Conservation (phyloP, 2,329 filamentous ascomycete genomes). For the Diaporthe australafricana region DNA sequence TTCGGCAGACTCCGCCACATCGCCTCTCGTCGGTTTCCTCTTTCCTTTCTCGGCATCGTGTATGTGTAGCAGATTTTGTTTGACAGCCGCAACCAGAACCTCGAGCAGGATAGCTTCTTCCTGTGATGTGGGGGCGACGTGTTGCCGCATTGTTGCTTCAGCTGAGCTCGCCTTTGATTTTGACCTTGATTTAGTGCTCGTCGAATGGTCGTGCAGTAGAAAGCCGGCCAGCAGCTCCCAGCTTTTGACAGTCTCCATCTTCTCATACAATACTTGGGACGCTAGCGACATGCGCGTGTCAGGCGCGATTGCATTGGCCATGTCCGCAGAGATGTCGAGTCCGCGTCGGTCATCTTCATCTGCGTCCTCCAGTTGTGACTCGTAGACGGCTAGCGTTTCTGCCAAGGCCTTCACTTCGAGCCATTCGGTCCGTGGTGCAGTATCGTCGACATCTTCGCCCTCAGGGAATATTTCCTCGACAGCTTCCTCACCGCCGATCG, state of each 20-base stretch:
- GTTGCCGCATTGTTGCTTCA: constrained; percentile 74
- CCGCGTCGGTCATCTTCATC: constrained; percentile 59
- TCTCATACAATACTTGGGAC: constrained; percentile 86
- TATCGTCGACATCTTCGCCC: constrained; percentile 79
- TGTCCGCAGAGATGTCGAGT: constrained; percentile 62
- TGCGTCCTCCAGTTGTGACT: constrained; percentile 74
- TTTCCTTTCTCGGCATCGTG: constrained; percentile 73
- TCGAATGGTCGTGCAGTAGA: constrained; percentile 90
- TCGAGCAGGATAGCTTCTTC: constrained; percentile 91
- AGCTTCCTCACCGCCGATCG: constrained; percentile 82
- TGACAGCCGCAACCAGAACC: constrained; percentile 85
- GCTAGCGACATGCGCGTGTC: constrained; percentile 90
- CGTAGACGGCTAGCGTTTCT: constrained; percentile 85
- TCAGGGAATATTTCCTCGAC: constrained; percentile 80
- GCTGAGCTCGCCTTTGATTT: constrained; percentile 49
- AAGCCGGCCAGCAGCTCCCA: constrained; percentile 94
- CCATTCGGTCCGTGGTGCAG: constrained; percentile 84
- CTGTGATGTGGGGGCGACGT: constrained; percentile 77
- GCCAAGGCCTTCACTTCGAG: constrained; percentile 91
- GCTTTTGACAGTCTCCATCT: constrained; percentile 81
- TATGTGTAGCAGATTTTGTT: constrained; percentile 74
- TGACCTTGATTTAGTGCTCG: constrained; percentile 62
- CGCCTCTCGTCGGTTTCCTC: constrained; percentile 67
- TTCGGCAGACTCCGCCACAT: constrained; percentile 79
- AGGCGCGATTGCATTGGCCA: constrained; percentile 72